Base-by-base conservation (phyloP, 345 rosid genomes). In the Populus deltoides region DNA sequence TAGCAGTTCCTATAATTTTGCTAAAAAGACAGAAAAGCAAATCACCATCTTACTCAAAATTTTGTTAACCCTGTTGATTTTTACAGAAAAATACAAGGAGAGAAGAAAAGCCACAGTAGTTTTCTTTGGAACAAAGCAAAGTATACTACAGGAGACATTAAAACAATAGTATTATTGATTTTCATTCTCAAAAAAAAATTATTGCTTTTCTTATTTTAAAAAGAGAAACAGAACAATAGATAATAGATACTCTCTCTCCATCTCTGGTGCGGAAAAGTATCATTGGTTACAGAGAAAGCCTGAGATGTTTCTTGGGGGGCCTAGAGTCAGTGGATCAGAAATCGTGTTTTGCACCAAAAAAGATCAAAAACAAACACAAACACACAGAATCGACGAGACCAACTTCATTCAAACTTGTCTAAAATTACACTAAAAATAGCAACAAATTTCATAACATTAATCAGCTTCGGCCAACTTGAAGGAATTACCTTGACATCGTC, bases 401-500 rank as follows among this genome's bases (percentile, higher is more conserved):
- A 72, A 63, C 63, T 57, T 55, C 41, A 67, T 66, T 31, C 20
- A 35, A 75, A 31, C 53, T 10, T 31, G 15, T 8, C 9, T 16
- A n/a, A 39, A 38, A 39, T 62, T 35, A 74, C 22, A 2, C 35
- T 1, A 24, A 10, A n/a, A 57, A 57, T 57, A 57, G 29, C 63
- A 24, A 10, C 11, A 59, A 24, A n/a, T 59, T 35, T 12, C 57
- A 70, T 29, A 25, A 10, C 7, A 43, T 18, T 16, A 43, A 4
- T 10, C 3, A 13, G 53, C 55, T 7, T 22, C 17, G 20, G 36
- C 20, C 4, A 45, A 27, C 13, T 47, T 7, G 1, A 6, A 27
- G 5, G 6, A 68, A 12, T 63, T 73, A 93, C 98, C 98, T 91
- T 93, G 67, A 83, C 71, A 70, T 92, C 98, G 75, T 96, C 94